These are phyloP conservation scores for Xylariaceae sp. DNA, from an alignment of 2,329 filamentous ascomycete species.

Conservation along the genomic window DNA sequence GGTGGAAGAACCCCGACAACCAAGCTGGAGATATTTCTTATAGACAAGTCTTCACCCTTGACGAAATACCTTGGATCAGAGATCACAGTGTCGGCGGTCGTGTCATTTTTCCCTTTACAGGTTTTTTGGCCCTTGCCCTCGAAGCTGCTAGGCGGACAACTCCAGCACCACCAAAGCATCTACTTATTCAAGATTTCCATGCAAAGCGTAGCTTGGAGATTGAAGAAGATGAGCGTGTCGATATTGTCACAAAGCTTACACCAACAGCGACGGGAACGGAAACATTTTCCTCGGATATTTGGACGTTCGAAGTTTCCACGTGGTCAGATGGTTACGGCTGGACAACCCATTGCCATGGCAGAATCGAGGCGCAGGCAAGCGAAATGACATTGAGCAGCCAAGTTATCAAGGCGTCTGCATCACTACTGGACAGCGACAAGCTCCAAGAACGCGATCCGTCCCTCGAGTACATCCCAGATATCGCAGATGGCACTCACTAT, in stretches of 20 bases:
- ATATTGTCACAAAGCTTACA: conserved; percentile 26
- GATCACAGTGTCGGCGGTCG: conserved; percentile 41
- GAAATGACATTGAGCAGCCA: conserved; percentile 19
- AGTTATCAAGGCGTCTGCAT: conserved; percentile 12
- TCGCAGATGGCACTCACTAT: conserved; percentile 20
- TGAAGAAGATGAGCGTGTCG: conserved; percentile 27
- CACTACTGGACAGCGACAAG: conserved; percentile 2
- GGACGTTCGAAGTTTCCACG: conserved; percentile 18
- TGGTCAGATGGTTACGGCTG: conserved; percentile 24
- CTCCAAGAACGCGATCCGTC: conserved; percentile 8
- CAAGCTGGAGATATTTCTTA: conserved; percentile 30
- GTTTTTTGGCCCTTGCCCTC: conserved; percentile 13
- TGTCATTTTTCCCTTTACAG: conserved; percentile 16
- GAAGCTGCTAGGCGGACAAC: conserved; percentile 9
- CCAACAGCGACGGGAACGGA: conserved; percentile 13
- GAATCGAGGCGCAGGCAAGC: conserved; percentile 17
- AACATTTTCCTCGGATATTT: conserved; percentile 8
- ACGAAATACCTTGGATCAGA: conserved; percentile 43
- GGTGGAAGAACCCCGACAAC: conserved; percentile 14
- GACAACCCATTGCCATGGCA: conserved; percentile 24
- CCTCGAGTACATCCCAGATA: conserved; percentile 2
- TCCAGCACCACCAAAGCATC: neutral
- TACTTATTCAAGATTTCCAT: conserved; percentile 15
- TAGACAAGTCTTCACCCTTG: conserved; percentile 36
- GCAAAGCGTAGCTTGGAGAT: conserved; percentile 23